A percentile compares a stretch with the other conserved stretches of the same genome.
Conservation (phyloP, 83 land plant species). For the Picea abies region DNA sequence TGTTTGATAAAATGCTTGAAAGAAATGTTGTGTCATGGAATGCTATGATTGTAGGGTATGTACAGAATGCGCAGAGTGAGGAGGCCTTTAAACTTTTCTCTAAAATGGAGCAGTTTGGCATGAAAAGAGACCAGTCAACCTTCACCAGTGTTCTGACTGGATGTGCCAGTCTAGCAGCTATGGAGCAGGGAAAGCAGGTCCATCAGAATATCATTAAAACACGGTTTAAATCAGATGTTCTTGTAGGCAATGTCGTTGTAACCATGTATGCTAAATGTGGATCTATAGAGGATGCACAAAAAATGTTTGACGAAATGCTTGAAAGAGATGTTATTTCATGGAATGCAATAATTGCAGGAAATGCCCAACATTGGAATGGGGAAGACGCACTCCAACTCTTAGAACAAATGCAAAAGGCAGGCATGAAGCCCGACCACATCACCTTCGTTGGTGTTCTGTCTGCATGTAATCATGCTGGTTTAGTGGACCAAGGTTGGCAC, state of each 20-base stretch:
- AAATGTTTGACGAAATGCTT: constrained; percentile 22
- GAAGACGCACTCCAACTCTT: not conserved
- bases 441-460: constrained; percentile 4
- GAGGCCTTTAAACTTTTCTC: constrained; percentile 26
- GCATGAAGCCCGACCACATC: not conserved
- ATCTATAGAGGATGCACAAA: constrained; percentile 31
- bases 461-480: not conserved
- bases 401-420: not conserved
- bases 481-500: not conserved
- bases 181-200: constrained; percentile 37
- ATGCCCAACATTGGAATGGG: constrained; percentile 1
- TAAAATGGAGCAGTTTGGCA: constrained; percentile 19
- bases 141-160: constrained; percentile 41
- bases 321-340: not conserved
- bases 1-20: no score
- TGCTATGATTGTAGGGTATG: no score
- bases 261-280: constrained; percentile 76
- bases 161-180: constrained; percentile 35
- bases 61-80: constrained; percentile 22
- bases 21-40: no score
- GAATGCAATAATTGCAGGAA: not conserved
- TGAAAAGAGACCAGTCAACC: constrained; percentile 43
- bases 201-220: constrained; percentile 28
- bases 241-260: constrained; percentile 17
- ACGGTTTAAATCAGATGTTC: constrained; percentile 20